phyloP scores from a whole-genome alignment of 75 land plant genomes.

The Larix kaempferi region DNA sequence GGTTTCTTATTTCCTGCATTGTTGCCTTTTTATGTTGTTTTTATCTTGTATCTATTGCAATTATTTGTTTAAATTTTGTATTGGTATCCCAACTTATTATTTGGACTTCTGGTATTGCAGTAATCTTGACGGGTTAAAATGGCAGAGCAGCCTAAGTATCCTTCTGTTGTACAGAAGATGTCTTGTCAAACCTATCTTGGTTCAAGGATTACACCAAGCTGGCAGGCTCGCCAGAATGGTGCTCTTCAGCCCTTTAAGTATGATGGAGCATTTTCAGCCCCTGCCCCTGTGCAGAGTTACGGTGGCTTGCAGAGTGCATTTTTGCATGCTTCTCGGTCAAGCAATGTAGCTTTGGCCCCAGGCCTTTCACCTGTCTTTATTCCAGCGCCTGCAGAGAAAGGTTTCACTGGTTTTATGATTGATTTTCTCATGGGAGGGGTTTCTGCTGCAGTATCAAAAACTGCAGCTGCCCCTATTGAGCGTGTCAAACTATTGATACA shows the following conservation, averaged over 20 bases:
- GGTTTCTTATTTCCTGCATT: no score
- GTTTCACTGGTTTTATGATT: constrained; percentile 26
- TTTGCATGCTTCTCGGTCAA: background rate
- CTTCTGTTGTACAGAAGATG: background rate
- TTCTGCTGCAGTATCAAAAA: constrained; percentile 59
- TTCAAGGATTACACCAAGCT: background rate
- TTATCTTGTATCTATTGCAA: no score
- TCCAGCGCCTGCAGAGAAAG: constrained; percentile 34
- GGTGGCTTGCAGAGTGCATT: background rate
- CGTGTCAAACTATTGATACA: constrained; percentile 64
- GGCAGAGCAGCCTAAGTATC: background rate
- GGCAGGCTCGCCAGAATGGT: background rate
- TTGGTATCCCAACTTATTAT: no score
- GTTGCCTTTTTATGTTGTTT: no score
- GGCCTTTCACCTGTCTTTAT: constrained; percentile 25
- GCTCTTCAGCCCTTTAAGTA: background rate
- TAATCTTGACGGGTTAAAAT: no score
- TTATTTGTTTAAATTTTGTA: no score
- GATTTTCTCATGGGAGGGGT: constrained; percentile 66
- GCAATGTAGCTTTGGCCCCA: background rate
- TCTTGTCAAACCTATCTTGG: background rate
- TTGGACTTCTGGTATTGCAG: no score
- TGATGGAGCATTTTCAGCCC: background rate
- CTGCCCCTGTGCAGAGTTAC: background rate
- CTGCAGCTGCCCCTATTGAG: constrained; percentile 64